A percentile compares a stretch with the other conserved stretches of the same genome.
phyloP scores from a whole-genome alignment of 495 filamentous ascomycete species.

The Penicillium robsamsonii region DNA sequence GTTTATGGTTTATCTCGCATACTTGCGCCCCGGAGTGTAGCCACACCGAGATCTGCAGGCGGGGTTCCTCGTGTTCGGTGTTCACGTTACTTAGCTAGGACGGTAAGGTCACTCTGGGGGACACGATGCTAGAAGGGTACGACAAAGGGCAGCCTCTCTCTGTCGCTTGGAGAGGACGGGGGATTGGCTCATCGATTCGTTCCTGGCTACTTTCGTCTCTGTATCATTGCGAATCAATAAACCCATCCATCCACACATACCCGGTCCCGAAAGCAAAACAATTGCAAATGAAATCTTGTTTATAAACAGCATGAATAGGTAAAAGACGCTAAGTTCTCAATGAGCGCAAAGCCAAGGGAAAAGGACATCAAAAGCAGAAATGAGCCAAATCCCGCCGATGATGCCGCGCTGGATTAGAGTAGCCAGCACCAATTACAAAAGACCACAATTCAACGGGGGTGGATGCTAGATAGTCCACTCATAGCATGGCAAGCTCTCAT shows the following conservation, averaged over 20 bases:
- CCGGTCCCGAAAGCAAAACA: not conserved
- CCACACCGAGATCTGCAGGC: not conserved
- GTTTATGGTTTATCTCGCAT: not conserved
- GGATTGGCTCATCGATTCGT: not conserved
- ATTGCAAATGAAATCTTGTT: slow-evolving; percentile 13
- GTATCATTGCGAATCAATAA: not conserved
- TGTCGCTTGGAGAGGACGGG: not conserved
- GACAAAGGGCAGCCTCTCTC: not conserved
- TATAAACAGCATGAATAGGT: slow-evolving; percentile 24
- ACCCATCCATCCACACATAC: not conserved
- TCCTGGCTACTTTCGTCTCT: not conserved
- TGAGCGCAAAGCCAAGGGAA: slow-evolving; percentile 7
- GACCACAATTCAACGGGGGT: not conserved
- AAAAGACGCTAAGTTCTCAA: slow-evolving; percentile 27
- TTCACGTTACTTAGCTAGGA: not conserved
- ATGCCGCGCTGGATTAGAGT: not conserved
- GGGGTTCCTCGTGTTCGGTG: not conserved
- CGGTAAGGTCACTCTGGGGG: not conserved
- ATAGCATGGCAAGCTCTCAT: not conserved
- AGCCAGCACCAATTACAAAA: not conserved
- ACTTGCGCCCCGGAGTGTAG: not conserved
- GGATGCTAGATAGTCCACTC: not conserved
- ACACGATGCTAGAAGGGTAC: not conserved
- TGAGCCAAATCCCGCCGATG: not conserved
- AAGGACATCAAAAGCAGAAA: not conserved